Evolutionary conservation across 805 yeast genomes (phyloP).

Genomic region (Myxozyma vanderwaltii): DNA sequence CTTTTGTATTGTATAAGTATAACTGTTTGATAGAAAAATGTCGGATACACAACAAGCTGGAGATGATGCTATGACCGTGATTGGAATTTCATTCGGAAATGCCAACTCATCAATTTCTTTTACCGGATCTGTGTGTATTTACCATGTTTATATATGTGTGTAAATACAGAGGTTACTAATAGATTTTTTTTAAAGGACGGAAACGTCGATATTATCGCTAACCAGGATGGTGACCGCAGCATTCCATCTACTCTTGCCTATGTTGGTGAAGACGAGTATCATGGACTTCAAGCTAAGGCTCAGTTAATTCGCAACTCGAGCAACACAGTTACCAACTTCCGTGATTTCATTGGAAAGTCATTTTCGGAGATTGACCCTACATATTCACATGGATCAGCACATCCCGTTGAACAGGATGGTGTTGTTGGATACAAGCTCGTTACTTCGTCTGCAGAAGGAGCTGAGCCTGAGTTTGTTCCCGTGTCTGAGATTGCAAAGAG

Average conservation of each 20-base stretch:
- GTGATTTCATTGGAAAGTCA: constrained; percentile 84
- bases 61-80: constrained; percentile 52
- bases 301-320: constrained; percentile 88
- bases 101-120: constrained; percentile 93
- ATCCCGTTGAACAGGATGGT: constrained; percentile 53
- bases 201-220: constrained; percentile 94
- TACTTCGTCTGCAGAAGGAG: constrained; percentile 46
- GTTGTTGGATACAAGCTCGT: constrained; percentile 27
- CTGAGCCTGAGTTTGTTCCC: constrained; percentile 55
- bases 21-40: not conserved
- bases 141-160: no score
- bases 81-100: constrained; percentile 97
- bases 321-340: constrained; percentile 85
- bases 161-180: not conserved
- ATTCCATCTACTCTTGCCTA: constrained; percentile 92
- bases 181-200: constrained; percentile 74
- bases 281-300: constrained; percentile 93
- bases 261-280: constrained; percentile 93
- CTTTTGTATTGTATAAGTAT: not conserved
- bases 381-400: constrained; percentile 64
- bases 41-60: constrained; percentile 4
- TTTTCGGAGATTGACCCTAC: constrained; percentile 71
- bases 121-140: constrained; percentile 44
- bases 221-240: constrained; percentile 98
- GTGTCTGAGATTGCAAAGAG: constrained; percentile 80